Percentiles rank a stretch among this genome's conserved stretches.
Evolutionary conservation across 2,329 filamentous ascomycete genomes (phyloP).

Genomic region (Diaporthe sp.): DNA sequence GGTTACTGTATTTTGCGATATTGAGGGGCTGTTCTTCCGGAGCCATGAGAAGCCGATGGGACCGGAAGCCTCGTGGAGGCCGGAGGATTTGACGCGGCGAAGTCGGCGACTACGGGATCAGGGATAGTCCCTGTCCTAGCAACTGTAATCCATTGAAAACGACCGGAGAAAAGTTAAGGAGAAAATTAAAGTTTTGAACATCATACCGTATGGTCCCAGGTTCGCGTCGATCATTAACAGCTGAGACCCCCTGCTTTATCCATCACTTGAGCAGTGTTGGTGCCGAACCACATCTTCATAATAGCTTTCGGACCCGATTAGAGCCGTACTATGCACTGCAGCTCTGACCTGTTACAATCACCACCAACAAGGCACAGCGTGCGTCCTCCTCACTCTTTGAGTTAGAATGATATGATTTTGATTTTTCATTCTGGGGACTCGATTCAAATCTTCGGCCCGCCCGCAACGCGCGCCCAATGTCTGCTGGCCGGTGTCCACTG

Average conservation of each 20-base stretch:
- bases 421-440: neutral
- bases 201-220: neutral
- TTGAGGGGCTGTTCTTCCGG: too few relatives aligned
- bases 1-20: neutral
- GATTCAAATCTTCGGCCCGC: neutral
- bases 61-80: too few relatives aligned
- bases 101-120: neutral
- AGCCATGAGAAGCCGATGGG: too few relatives aligned
- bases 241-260: neutral
- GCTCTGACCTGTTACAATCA: neutral
- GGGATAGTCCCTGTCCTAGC: neutral
- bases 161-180: neutral
- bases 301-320: constrained; percentile 9
- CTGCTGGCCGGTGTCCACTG: neutral
- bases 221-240: neutral
- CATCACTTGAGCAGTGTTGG: neutral
- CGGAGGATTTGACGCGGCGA: too few relatives aligned
- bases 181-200: neutral
- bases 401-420: neutral
- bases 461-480: neutral
- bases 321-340: neutral
- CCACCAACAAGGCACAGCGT: neutral
- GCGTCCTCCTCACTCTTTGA: neutral
- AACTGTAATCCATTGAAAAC: neutral
- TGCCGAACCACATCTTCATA: too few relatives aligned